Evolutionary conservation across 768 basidiomycete species (phyloP).

Genomic region (Dioszegia crocea): DNA sequence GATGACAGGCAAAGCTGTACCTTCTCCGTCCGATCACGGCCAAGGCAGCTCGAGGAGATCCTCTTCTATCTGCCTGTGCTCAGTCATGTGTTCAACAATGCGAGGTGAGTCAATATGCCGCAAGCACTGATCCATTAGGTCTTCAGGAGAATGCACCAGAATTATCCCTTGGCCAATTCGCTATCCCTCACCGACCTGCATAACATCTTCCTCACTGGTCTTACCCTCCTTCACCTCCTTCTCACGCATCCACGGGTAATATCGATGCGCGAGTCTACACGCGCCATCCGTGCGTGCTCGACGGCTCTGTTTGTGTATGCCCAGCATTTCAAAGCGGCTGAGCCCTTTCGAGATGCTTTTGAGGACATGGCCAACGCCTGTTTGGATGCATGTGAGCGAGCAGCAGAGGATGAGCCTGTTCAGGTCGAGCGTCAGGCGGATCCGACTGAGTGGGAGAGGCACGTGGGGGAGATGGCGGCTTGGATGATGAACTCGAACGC

Average conservation of each 20-base stretch:
- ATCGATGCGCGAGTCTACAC: constrained; percentile 9
- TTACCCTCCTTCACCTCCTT: constrained; percentile 13
- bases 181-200: constrained; percentile 16
- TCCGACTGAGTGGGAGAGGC: constrained; percentile 10
- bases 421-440: constrained; percentile 1
- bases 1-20: constrained; percentile 5
- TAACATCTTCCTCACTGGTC: constrained; percentile 16
- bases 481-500: constrained; percentile 18
- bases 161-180: constrained; percentile 11
- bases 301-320: constrained; percentile 16
- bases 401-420: constrained; percentile 10
- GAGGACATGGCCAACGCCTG: constrained; percentile 21
- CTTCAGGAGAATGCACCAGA: constrained; percentile 13
- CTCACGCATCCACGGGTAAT: constrained; percentile 10
- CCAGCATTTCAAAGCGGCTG: constrained; percentile 16
- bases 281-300: constrained; percentile 17
- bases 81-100: constrained; percentile 10
- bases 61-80: background rate
- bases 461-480: constrained; percentile 16
- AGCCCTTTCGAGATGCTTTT: constrained; percentile 18
- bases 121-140: background rate
- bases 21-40: constrained; percentile 10
- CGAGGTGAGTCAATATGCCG: background rate
- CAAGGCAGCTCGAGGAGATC: background rate
- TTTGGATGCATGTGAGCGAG: constrained; percentile 11